Percentiles rank a stretch among this genome's conserved stretches.
phyloP scores from a whole-genome alignment of 768 basidiomycete genomes.

The Podaxis mareebaensis region DNA sequence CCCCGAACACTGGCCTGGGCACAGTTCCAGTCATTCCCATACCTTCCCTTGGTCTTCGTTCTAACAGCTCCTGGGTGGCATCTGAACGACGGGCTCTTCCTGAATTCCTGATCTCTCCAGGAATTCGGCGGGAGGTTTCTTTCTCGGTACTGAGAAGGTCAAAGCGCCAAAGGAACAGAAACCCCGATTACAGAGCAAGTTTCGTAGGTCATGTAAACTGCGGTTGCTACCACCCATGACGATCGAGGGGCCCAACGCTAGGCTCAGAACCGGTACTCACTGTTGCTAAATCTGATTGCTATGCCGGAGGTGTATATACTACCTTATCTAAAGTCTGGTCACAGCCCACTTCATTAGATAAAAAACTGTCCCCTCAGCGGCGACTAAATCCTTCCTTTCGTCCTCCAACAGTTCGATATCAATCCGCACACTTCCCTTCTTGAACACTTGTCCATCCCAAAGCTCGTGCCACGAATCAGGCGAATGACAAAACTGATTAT shows the following conservation, averaged over 20 bases:
- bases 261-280: neutral
- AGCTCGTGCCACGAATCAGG: neutral
- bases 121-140: no score
- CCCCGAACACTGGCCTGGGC: no score
- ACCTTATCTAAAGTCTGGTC: neutral
- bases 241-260: neutral
- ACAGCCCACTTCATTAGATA: neutral
- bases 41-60: neutral
- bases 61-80: no score
- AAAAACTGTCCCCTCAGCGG: neutral
- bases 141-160: no score
- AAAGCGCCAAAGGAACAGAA: no score
- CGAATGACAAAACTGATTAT: neutral
- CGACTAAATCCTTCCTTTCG: neutral
- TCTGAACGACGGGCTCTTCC: no score
- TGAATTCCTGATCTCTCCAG: no score
- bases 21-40: neutral
- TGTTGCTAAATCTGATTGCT: neutral
- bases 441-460: neutral
- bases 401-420: neutral
- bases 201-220: no score
- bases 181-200: no score
- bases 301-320: neutral
- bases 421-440: neutral
- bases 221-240: no score